These are phyloP conservation scores for Alternaria atra DNA, from an alignment of 2,329 filamentous ascomycete species.

Conservation along the genomic window DNA sequence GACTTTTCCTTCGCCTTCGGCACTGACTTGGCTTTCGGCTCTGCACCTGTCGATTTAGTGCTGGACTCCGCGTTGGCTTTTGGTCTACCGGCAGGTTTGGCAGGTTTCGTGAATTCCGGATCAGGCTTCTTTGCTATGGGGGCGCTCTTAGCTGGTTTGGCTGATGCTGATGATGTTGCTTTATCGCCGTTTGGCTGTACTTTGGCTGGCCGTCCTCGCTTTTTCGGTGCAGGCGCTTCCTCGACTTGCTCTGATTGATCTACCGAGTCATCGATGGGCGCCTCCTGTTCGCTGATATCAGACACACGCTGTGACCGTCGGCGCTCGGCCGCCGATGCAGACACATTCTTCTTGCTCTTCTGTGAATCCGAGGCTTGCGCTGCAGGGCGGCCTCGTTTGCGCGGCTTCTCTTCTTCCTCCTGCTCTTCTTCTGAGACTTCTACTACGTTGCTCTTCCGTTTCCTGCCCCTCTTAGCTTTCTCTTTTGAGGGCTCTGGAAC, in stretches of 20 bases:
- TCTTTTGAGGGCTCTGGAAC: slow-evolving; percentile 36
- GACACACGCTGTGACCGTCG: slow-evolving; percentile 42
- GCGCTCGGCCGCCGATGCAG: slow-evolving; percentile 23
- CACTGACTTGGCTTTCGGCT: slow-evolving; percentile 25
- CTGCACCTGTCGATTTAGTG: slow-evolving; percentile 21
- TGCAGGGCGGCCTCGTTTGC: slow-evolving; percentile 28
- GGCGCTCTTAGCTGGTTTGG: slow-evolving; percentile 19
- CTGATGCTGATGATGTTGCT: slow-evolving; percentile 12
- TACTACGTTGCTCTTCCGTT: slow-evolving; percentile 40
- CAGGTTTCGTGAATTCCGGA: slow-evolving; percentile 38
- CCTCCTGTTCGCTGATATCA: slow-evolving; percentile 40
- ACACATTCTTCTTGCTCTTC: slow-evolving; percentile 32
- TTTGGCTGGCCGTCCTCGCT: slow-evolving; percentile 38
- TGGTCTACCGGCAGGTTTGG: slow-evolving; percentile 33
- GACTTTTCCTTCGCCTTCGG: slow-evolving; percentile 15
- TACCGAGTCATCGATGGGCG: slow-evolving; percentile 25
- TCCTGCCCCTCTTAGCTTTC: slow-evolving; percentile 38
- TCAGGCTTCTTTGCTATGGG: slow-evolving; percentile 24
- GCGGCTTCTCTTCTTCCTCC: slow-evolving; percentile 21
- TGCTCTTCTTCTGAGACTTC: slow-evolving; percentile 29
- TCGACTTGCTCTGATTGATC: slow-evolving; percentile 37
- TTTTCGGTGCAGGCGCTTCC: slow-evolving; percentile 33
- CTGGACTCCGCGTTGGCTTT: slow-evolving; percentile 34
- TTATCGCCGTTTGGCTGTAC: slow-evolving; percentile 24
- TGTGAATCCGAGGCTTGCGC: slow-evolving; percentile 18